Base-by-base conservation (phyloP, 805 yeast genomes). In the Ogataea angusta region DNA sequence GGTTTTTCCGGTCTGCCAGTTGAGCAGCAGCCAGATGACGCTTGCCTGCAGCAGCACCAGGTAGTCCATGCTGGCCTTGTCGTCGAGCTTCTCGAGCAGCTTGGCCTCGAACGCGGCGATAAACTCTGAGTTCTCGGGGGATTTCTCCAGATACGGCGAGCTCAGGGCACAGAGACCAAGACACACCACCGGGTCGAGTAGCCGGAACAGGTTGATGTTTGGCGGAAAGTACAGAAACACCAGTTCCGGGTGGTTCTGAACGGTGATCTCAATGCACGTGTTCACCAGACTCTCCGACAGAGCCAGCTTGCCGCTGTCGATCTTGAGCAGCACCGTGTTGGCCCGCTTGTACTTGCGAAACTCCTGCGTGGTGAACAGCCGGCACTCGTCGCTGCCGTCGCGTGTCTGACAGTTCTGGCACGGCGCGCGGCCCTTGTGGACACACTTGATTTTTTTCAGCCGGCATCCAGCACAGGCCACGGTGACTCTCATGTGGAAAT, bases 1-100 rank as follows among this genome's bases (percentile, higher is more conserved):
- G 9, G 52, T 42, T 25, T 36, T 40, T 7, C 52, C 48, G 7
- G 34, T 43, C 23, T 48, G 52, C 52, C 52, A 48, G 25, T 40
- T 39, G 23, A 41, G 33, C 7, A 35, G 32, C 14, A 48, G 40
- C 36, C 42, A 38, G 7, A 48, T 25, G 9, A 46, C 38, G 13
- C 38, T 31, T 6, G 43, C 45, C 31, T 48, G 52, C n/a, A 48
- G 33, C 12, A 48, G 29, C 17, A 43, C 33, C 13, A 48, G 34
- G 25, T 40, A 24, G 29, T 48, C 49, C 12, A 45, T n/a, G 22
- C 34, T 26, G 4, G 17, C 18, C 25, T 24, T 29, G 2, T 43
- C 46, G n/a, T 40, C 44, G 6, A 45, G 17, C 30, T 26, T 34
- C 10, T 15, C 34, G 16, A 45, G 29, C 4, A 48, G 26, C n/a